These are phyloP conservation scores for Backusella parvicylindrica DNA, from an alignment of 192 early-diverging fungal species.

Conservation along the genomic window DNA sequence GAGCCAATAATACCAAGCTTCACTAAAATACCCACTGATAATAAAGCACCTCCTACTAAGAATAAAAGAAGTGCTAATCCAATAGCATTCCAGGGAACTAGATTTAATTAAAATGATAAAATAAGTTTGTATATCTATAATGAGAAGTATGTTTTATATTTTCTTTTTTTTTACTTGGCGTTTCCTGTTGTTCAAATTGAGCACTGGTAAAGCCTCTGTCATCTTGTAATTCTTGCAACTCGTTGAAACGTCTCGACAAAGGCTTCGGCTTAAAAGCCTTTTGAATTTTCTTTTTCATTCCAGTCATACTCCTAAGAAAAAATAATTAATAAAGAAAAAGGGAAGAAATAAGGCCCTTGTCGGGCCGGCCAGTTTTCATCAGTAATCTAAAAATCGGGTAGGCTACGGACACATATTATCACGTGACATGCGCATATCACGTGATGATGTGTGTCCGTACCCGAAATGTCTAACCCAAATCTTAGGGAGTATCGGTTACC, in stretches of 20 bases:
- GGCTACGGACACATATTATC: no score
- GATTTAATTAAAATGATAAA: background rate
- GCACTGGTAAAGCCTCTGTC: slow-evolving; percentile 28
- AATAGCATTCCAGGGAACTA: slow-evolving; percentile 60
- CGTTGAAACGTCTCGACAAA: background rate
- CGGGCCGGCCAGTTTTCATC: no score
- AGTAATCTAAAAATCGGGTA: no score
- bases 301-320: background rate
- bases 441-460: no score
- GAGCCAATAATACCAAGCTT: slow-evolving; percentile 43
- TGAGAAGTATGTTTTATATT: background rate
- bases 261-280: background rate
- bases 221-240: slow-evolving; percentile 19
- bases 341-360: background rate
- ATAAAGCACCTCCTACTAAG: slow-evolving; percentile 39
- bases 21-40: slow-evolving; percentile 48
- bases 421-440: no score
- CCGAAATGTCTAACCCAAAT: no score
- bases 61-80: slow-evolving; percentile 43
- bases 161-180: slow-evolving; percentile 18
- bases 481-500: no score
- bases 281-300: slow-evolving; percentile 12
- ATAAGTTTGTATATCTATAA: background rate
- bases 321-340: background rate
- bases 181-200: slow-evolving; percentile 23